phyloP scores from a whole-genome alignment of 2,329 filamentous ascomycete species.

The Arthroderma uncinatum region DNA sequence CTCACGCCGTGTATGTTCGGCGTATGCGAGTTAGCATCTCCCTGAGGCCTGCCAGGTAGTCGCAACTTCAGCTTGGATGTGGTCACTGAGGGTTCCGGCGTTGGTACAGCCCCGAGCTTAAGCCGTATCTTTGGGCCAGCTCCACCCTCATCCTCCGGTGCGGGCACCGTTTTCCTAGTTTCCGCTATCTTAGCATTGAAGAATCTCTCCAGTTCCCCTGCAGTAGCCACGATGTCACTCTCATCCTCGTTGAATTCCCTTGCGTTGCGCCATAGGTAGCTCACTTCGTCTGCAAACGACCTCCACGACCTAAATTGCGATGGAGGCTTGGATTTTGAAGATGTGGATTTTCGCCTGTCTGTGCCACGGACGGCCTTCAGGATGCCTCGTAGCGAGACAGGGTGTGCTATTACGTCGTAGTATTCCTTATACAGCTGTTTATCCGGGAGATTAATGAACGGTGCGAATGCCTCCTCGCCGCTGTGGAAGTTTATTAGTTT shows the following conservation, averaged over 20 bases:
- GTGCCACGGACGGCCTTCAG: slow-evolving; percentile 67
- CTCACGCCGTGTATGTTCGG: slow-evolving; percentile 36
- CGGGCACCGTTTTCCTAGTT: slow-evolving; percentile 60
- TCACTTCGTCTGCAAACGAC: slow-evolving; percentile 66
- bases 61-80: slow-evolving; percentile 55
- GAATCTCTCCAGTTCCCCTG: slow-evolving; percentile 60
- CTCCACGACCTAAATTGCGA: slow-evolving; percentile 62
- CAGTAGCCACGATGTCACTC: slow-evolving; percentile 69
- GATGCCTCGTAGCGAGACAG: slow-evolving; percentile 64
- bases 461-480: slow-evolving; percentile 58
- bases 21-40: slow-evolving; percentile 35
- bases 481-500: slow-evolving; percentile 22
- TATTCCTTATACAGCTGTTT: slow-evolving; percentile 66
- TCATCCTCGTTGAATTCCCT: slow-evolving; percentile 85
- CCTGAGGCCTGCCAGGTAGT: slow-evolving; percentile 49
- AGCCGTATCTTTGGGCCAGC: slow-evolving; percentile 66
- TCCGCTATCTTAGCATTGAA: slow-evolving; percentile 59
- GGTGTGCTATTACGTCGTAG: slow-evolving; percentile 70
- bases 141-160: slow-evolving; percentile 41
- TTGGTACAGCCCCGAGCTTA: slow-evolving; percentile 46
- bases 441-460: slow-evolving; percentile 68
- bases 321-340: slow-evolving; percentile 45
- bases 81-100: slow-evolving; percentile 34
- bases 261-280: slow-evolving; percentile 77
- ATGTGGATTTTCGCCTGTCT: slow-evolving; percentile 53